Evolutionary conservation across 805 yeast species (phyloP).

Genomic region (Yarrowia sp.): DNA sequence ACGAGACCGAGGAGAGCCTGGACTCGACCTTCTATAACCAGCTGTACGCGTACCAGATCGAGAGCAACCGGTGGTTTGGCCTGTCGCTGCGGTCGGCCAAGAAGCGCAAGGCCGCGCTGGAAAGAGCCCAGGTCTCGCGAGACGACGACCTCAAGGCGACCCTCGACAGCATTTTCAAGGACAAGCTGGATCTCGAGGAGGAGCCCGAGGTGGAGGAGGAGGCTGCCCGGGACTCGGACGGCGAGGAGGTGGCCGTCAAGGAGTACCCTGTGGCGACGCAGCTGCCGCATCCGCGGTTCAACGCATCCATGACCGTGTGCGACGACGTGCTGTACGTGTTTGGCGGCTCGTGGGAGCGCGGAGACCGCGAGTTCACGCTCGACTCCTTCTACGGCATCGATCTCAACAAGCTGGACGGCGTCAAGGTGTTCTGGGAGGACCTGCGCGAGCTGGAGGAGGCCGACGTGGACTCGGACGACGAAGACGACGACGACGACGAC

Average conservation of each 20-base stretch:
- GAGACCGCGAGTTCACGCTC: constrained; percentile 78
- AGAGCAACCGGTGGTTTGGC: constrained; percentile 84
- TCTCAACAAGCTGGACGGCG: constrained; percentile 81
- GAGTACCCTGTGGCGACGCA: constrained; percentile 58
- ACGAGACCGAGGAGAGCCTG: constrained; percentile 90
- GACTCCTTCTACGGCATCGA: constrained; percentile 87
- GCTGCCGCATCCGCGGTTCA: constrained; percentile 86
- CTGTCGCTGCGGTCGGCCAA: constrained; percentile 54
- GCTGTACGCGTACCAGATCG: constrained; percentile 76
- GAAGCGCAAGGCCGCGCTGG: constrained; percentile 52
- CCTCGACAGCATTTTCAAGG: constrained; percentile 49
- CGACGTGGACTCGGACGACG: constrained; percentile 49
- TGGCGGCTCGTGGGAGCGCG: constrained; percentile 89
- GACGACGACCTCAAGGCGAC: constrained; percentile 82
- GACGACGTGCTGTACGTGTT: constrained; percentile 80
- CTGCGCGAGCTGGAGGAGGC: constrained; percentile 54
- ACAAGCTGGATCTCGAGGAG: constrained; percentile 36
- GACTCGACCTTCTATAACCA: constrained; percentile 82
- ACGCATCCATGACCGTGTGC: constrained; percentile 77
- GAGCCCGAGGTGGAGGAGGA: constrained; percentile 40
- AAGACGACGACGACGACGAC: constrained; percentile 62
- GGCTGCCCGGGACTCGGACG: constrained; percentile 39
- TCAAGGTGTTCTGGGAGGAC: constrained; percentile 88
- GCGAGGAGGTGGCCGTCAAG: constrained; percentile 42
- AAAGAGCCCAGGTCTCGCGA: constrained; percentile 43